Conservation (phyloP, 352 stramenopile genomes). For the Phytopythium delawarense region DNA sequence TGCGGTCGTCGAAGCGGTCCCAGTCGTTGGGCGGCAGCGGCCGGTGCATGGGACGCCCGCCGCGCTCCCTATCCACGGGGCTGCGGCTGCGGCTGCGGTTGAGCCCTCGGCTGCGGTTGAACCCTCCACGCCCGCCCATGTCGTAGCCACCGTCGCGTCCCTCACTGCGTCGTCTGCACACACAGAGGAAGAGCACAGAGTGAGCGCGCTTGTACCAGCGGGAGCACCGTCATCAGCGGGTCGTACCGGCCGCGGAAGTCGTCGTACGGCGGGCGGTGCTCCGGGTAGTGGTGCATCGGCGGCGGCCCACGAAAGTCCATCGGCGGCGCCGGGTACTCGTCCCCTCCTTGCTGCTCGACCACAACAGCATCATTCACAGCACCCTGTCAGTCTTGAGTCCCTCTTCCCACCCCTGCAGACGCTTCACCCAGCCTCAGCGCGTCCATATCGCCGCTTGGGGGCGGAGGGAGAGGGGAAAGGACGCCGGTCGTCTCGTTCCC, state of each 20-base stretch:
- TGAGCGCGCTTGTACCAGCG: neutral
- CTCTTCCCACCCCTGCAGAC: neutral
- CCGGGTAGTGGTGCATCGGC: conserved; percentile 23
- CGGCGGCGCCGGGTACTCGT: conserved; percentile 30
- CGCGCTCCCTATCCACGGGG: conserved; percentile 2
- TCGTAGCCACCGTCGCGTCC: conserved; percentile 27
- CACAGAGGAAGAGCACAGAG: neutral
- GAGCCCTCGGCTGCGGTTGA: conserved; percentile 11
- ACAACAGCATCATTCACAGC: neutral
- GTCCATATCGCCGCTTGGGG: no score
- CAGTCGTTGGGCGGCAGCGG: conserved; percentile 7
- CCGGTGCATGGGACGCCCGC: conserved; percentile 2
- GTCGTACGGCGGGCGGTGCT: conserved; percentile 22
- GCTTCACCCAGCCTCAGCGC: no score
- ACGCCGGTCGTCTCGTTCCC: no score
- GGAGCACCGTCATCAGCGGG: neutral
- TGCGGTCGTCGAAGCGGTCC: conserved; percentile 26
- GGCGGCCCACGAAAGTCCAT: conserved; percentile 31
- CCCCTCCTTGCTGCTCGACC: conserved; percentile 23
- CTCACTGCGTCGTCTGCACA: conserved; percentile 20
- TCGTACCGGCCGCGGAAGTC: conserved; percentile 25
- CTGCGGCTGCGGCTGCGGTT: conserved; percentile 29
- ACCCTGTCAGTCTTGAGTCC: neutral
- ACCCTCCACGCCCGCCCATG: conserved; percentile 23
- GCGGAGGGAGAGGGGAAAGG: no score